Conservation (phyloP, 2,329 filamentous ascomycete genomes). For the Aspergillus chevalieri region DNA sequence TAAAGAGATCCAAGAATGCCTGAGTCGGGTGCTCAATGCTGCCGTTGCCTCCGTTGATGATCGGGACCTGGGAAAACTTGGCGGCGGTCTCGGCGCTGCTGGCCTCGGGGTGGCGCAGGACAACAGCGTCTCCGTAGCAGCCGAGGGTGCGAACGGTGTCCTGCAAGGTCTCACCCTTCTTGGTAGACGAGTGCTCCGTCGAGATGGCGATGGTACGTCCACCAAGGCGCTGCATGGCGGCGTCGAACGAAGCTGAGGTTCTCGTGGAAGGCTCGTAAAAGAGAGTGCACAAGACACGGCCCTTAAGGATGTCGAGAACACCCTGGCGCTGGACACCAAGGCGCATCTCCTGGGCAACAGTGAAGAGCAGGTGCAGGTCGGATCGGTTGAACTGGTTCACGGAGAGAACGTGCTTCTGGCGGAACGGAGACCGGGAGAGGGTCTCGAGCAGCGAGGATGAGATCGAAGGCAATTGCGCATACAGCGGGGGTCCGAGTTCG, state of each 20-base stretch:
- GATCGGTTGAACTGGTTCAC: conserved; percentile 83
- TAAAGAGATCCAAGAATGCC: conserved; percentile 95
- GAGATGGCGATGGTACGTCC: conserved; percentile 77
- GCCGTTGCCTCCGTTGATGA: conserved; percentile 97
- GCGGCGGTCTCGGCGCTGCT: conserved; percentile 72
- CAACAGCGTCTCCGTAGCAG: conserved; percentile 90
- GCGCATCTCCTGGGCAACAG: conserved; percentile 95
- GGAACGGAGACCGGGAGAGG: conserved; percentile 76
- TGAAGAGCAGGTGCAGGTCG: conserved; percentile 90
- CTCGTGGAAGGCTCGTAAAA: conserved; percentile 98
- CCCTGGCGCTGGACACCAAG: conserved; percentile 89
- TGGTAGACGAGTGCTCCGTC: conserved; percentile 76
- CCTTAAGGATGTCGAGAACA: conserved; percentile 77
- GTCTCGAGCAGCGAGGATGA: conserved; percentile 61
- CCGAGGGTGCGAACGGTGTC: conserved; percentile 90
- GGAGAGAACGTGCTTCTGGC: conserved; percentile 81
- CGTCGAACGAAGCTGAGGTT: conserved; percentile 92
- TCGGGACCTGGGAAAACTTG: conserved; percentile 80
- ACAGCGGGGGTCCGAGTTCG: conserved; percentile 37
- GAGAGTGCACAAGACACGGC: conserved; percentile 79
- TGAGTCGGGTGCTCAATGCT: conserved; percentile 95
- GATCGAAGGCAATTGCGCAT: conserved; percentile 47
- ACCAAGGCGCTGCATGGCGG: conserved; percentile 96
- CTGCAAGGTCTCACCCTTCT: conserved; percentile 90
- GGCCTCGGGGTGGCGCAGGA: conserved; percentile 88